Conservation (phyloP, 305 asterid genomes). For the Euphrasia arctica region DNA sequence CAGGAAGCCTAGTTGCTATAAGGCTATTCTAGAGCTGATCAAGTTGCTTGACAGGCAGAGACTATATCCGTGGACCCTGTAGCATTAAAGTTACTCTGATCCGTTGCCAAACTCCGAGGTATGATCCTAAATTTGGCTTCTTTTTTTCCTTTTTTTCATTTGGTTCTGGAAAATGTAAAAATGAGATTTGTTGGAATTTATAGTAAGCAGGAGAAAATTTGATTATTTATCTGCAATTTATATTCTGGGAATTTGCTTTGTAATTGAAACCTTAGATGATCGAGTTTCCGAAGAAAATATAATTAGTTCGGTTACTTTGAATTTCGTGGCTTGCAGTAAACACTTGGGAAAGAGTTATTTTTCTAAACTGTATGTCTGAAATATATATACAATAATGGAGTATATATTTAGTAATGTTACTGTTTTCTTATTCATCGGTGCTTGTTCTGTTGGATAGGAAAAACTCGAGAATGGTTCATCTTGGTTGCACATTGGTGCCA, state of each 20-base stretch:
- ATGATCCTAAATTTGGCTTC: conserved; percentile 1
- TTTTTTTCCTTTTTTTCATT: background rate
- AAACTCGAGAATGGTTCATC: too few species aligned
- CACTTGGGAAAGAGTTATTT: background rate
- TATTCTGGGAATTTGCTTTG: background rate
- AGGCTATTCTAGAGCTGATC: conserved; percentile 71
- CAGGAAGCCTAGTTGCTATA: conserved; percentile 35
- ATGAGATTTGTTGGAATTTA: background rate
- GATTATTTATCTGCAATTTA: conserved; percentile 2
- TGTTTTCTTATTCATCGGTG: too few species aligned
- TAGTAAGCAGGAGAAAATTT: conserved; percentile 1
- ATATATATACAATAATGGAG: background rate
- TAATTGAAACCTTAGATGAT: conserved; percentile 17
- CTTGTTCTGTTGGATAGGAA: too few species aligned
- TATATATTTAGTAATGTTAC: background rate
- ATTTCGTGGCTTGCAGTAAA: conserved; percentile 3
- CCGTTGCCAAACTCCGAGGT: conserved; percentile 88
- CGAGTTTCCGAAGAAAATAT: background rate
- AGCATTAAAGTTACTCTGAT: conserved; percentile 80
- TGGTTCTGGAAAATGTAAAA: conserved; percentile 15
- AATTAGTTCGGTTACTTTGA: background rate
- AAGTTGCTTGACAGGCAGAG: conserved; percentile 75
- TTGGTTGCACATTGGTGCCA: too few species aligned
- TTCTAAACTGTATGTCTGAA: background rate
- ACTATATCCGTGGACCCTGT: conserved; percentile 63